A percentile compares a stretch with the other conserved stretches of the same genome.
Conservation (phyloP, 331 rosid species). For the Phaseolus coccineus region DNA sequence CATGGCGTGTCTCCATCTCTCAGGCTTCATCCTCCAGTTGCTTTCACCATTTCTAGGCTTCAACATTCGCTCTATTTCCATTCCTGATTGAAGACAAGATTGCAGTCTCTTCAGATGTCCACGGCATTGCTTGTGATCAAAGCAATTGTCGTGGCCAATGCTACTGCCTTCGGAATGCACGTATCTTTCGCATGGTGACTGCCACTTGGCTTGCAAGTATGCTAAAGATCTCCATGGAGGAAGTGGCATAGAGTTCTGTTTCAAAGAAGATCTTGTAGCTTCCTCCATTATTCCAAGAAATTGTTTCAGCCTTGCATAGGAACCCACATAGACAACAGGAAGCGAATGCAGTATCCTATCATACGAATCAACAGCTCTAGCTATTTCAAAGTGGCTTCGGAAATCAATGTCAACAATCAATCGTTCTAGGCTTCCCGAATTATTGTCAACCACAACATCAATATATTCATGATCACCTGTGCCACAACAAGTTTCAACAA, state of each 20-base stretch:
- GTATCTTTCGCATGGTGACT: constrained; percentile 74
- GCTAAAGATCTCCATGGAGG: constrained; percentile 97
- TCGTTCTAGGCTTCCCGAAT: constrained; percentile 70
- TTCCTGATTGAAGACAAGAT: constrained; percentile 77
- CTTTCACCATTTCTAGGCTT: constrained; percentile 66
- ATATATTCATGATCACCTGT: constrained; percentile 96
- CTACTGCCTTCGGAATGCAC: constrained; percentile 52
- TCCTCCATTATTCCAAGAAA: constrained; percentile 91
- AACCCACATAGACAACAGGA: constrained; percentile 84
- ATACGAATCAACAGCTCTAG: constrained; percentile 93
- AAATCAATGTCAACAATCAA: constrained; percentile 87
- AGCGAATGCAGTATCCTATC: constrained; percentile 80
- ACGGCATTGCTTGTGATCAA: constrained; percentile 74
- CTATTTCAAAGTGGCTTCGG: constrained; percentile 97
- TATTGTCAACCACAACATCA: constrained; percentile 70
- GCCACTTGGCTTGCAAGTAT: constrained; percentile 92
- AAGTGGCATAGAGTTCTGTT: constrained; percentile 94
- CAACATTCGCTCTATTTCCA: constrained; percentile 66
- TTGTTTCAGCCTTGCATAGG: constrained; percentile 71
- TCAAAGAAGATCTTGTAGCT: constrained; percentile 80
- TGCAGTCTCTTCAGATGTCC: constrained; percentile 86
- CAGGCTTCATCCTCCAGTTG: constrained; percentile 70
- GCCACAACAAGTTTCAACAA: constrained; percentile 25
- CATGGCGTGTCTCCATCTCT: constrained; percentile 67
- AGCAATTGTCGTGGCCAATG: constrained; percentile 30